Percentiles rank a stretch among this genome's conserved stretches.
Evolutionary conservation across 176 grass and related monocot species (phyloP).

Genomic region (Carex scoparia): DNA sequence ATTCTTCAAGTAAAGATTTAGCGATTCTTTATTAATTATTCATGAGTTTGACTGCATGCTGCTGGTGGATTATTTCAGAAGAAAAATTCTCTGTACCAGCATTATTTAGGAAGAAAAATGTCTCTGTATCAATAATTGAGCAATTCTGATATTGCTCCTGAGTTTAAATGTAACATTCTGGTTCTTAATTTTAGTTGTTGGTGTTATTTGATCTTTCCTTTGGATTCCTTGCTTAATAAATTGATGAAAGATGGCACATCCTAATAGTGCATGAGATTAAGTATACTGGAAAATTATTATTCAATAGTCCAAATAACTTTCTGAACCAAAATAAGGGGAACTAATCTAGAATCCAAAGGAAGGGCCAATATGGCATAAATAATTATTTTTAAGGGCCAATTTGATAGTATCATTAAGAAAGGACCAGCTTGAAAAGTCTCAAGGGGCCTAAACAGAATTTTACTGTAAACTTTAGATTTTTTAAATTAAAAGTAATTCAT

Average conservation of each 20-base stretch:
- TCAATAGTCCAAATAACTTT: background rate
- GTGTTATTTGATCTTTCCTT: background rate
- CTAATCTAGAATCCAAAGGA: background rate
- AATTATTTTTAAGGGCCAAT: background rate
- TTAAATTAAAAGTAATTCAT: too few species aligned
- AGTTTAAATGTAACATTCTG: background rate
- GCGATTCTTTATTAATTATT: conserved; percentile 14
- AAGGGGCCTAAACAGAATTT: background rate
- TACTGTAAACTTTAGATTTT: background rate
- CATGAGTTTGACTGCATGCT: background rate
- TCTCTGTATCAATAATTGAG: background rate
- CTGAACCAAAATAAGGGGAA: background rate
- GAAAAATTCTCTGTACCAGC: background rate
- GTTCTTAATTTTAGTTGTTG: background rate
- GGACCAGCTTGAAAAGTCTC: background rate
- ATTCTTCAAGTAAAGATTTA: conserved; percentile 56
- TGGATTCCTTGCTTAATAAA: background rate
- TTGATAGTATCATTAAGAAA: background rate
- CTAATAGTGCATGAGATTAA: background rate
- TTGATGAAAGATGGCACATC: background rate
- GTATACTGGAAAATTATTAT: background rate
- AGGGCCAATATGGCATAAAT: background rate
- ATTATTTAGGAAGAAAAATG: background rate
- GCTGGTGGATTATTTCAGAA: background rate
- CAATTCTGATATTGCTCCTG: background rate